These are phyloP conservation scores for Cucumis sativus DNA, from an alignment of 306 rosid genomes.

Conservation along the genomic window DNA sequence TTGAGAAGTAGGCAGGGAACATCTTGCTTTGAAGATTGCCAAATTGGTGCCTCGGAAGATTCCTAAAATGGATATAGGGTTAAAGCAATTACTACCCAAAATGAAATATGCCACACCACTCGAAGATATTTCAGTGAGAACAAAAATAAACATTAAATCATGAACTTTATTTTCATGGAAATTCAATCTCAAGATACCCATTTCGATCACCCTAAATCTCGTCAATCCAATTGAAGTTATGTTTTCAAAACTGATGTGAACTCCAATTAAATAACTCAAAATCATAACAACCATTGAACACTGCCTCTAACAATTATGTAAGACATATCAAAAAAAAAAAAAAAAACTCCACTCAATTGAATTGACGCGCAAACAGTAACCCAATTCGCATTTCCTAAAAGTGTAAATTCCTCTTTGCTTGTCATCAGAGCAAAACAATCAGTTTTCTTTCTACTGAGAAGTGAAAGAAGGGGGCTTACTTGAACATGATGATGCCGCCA, in stretches of 20 bases:
- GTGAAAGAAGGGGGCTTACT: slow-evolving; percentile 22
- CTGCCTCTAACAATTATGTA: neutral
- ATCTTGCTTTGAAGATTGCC: slow-evolving; percentile 97
- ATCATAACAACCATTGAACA: neutral
- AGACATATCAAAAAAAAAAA: neutral
- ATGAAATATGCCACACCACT: neutral
- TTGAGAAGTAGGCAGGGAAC: slow-evolving; percentile 86
- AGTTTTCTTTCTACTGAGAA: neutral
- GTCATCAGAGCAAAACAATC: neutral
- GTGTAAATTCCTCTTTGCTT: neutral
- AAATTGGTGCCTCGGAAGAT: slow-evolving; percentile 95
- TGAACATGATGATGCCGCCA: slow-evolving; percentile 97
- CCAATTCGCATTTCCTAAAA: neutral
- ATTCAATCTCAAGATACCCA: neutral
- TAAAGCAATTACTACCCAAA: neutral
- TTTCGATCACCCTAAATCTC: neutral
- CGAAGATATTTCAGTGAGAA: neutral
- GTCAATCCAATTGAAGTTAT: neutral
- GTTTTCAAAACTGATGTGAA: neutral
- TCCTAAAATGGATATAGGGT: slow-evolving; percentile 24
- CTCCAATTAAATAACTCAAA: neutral
- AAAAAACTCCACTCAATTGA: neutral
- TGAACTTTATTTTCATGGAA: neutral
- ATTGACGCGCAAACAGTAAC: neutral
- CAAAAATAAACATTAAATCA: neutral